Evolutionary conservation across 371 early-diverging fungal species (phyloP).

Genomic region (Conidiobolus incongruus): DNA sequence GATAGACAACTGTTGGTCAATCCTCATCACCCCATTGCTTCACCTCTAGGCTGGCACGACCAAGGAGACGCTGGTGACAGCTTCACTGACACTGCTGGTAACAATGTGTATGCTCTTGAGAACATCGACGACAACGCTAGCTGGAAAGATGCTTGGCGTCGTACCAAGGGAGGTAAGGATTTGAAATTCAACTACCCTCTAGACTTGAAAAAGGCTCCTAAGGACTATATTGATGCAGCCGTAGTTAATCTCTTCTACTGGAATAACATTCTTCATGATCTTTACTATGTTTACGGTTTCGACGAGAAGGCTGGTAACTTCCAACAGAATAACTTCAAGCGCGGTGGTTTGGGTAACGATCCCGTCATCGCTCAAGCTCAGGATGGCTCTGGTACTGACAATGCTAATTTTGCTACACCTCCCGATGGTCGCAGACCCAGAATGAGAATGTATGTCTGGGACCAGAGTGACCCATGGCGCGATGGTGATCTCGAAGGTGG

Average conservation of each 20-base stretch:
- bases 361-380: constrained; percentile 90
- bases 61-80: constrained; percentile 20
- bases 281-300: constrained; percentile 80
- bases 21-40: constrained; percentile 46
- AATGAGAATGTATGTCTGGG: constrained; percentile 89
- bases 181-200: constrained; percentile 56
- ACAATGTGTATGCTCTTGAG: constrained; percentile 51
- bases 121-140: constrained; percentile 31
- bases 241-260: constrained; percentile 86
- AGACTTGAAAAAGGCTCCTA: constrained; percentile 35
- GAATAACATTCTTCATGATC: constrained; percentile 67
- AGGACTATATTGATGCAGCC: constrained; percentile 62
- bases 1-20: constrained; percentile 32
- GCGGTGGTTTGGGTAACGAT: constrained; percentile 58
- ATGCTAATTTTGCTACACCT: constrained; percentile 94
- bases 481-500: constrained; percentile 89
- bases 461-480: constrained; percentile 41
- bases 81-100: constrained; percentile 52
- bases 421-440: constrained; percentile 77
- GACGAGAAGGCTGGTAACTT: constrained; percentile 88
- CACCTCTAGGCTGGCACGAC: constrained; percentile 57
- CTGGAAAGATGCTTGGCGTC: constrained; percentile 52
- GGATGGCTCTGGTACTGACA: constrained; percentile 75
- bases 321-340: constrained; percentile 71
- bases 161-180: constrained; percentile 35